A percentile compares a stretch with the other conserved stretches of the same genome.
These are phyloP conservation scores for Lycium barbarum DNA, from an alignment of 257 asterid genomes.

Conservation along the genomic window DNA sequence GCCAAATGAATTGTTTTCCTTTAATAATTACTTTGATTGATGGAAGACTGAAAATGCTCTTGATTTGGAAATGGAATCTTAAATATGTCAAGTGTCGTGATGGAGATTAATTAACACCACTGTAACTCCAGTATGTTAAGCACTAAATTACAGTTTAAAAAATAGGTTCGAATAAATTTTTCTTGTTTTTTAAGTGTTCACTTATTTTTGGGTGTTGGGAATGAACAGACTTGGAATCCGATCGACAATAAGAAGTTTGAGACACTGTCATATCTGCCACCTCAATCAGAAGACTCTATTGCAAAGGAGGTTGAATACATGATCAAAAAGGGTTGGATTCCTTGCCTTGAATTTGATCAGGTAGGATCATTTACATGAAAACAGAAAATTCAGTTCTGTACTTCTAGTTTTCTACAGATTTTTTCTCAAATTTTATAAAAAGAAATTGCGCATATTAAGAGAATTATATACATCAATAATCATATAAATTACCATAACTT, in stretches of 20 bases:
- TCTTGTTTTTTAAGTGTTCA: not conserved
- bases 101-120: not conserved
- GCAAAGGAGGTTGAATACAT: conserved; percentile 58
- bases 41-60: not conserved
- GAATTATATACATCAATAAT: too few species aligned
- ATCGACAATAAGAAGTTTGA: conserved; percentile 57
- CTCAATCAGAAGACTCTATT: conserved; percentile 46
- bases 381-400: not conserved
- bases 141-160: not conserved
- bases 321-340: conserved; percentile 57
- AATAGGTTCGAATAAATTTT: not conserved
- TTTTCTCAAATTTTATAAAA: too few species aligned
- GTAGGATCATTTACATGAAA: conserved; percentile 29
- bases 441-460: not conserved
- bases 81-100: not conserved
- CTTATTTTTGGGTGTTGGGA: not conserved
- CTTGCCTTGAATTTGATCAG: conserved; percentile 61
- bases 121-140: not conserved
- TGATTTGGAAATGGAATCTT: not conserved
- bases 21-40: not conserved
- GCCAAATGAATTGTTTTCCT: not conserved
- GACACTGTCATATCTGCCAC: conserved; percentile 55
- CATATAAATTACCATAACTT: too few species aligned
- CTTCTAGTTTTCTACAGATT: not conserved
- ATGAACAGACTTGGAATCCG: conserved; percentile 60